Evolutionary conservation across 2,329 filamentous ascomycete species (phyloP), one percentile per base, ranked within the genome.

Genomic region (Colletotrichum sp.): DNA sequence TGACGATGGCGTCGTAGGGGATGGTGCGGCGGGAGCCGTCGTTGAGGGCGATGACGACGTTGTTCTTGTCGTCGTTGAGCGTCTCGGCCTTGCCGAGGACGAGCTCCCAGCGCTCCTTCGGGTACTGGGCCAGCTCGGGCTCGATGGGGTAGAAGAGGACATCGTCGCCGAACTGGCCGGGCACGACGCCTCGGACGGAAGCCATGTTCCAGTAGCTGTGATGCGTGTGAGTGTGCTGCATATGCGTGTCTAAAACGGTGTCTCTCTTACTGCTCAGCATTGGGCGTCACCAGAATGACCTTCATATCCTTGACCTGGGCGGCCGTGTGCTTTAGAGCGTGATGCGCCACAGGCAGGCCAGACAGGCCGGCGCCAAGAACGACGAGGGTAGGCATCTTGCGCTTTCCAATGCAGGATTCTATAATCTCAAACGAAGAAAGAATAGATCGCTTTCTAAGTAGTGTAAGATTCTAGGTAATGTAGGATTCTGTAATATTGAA

Each of bases 201-300:
- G 89, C 89, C 8, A 91, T 77, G 78, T 90, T 91, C 89, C 89
- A 91, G 83, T 86, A 91, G 78, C 91, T 89, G 78, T 89, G 87
- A 25, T 28, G 10, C 0, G 75, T 77, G 69, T 70, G 25, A 15
- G 34, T 64, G n/a, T 36, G 15, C 6, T 27, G 18, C 28, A 52
- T 52, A n/a, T 52, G n/a, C 28, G 7, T 30, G 9, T 5, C 25
- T 22, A 13, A 15, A 12, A 9, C 18, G n/a, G 32, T n/a, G 6
- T 36, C 22, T 10, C 8, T 58, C 77, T 61, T 34, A 78, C 77
- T 77, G 75, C 28, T 78, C 77, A 68, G 84, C 86, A 79, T 87
- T 90, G 83, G 90, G 83, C 43, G 88, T 88, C 16, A 91, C 86
- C n/a, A 91, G 83, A 27, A 90, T 83, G 66, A 91, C 87, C 77